Base-by-base conservation (phyloP, 2,329 filamentous ascomycete species). In the Parasarocladium wereldwijsianum region DNA sequence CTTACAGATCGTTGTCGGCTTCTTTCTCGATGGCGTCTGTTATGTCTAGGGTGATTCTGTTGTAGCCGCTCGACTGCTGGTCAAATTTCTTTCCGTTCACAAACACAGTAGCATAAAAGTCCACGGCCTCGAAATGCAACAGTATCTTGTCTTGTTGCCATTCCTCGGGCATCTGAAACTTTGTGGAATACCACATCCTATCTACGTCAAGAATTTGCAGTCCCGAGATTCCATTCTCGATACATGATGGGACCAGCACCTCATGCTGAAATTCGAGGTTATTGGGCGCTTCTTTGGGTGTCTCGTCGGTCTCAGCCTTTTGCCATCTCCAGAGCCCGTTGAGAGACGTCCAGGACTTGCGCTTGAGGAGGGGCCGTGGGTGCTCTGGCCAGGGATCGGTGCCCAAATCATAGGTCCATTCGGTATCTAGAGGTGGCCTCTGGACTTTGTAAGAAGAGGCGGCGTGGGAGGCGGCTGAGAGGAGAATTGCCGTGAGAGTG, bases 21-120 rank as follows among this genome's bases (percentile, higher is more conserved):
- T 57, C 57, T 2, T 34, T 35, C 1, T 43, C 47, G 21, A 64
- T 26, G 10, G 52, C 39, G 26, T 59, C 42, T 0, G 73, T 76
- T 12, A 71, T 54, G 40, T 79, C 72, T 13, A 76, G 37, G 2
- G 57, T 63, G 42, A 77, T 77, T 16, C 64, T 58, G 41, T 64
- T 72, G 40, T 76, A 77, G 0, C 74, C 74, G 15, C 74, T 74
- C 1, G 59, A 53, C 37, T 78, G 58, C 31, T 58, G 61, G 1
- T 58, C 63, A 4, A 62, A 63, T 13, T 62, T 36, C 15, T 59
- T 41, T 3, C 65, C 64, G 38, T 75, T 76, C 38, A 77, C 52
- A 34, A 65, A 76, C 1, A 77, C 63, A 0, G 60, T 64, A 6
- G 62, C 55, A 38, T 70, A 56, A 34, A 69, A 71, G 40, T 72